Conservation (phyloP, 2,329 filamentous ascomycete genomes). For the Mycocentrospora acerina region DNA sequence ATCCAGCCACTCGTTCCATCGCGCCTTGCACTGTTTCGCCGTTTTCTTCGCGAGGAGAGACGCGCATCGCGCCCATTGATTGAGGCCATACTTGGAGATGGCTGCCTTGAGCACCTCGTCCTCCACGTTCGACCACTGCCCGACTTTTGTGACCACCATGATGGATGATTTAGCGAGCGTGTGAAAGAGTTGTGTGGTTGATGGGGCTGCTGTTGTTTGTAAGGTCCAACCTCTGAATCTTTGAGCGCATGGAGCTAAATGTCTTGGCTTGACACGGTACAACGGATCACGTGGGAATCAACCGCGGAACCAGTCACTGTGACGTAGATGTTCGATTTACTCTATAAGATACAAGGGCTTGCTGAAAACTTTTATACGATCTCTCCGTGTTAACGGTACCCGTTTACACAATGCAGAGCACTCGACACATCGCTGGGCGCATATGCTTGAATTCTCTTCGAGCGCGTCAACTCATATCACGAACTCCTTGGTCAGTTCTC, state of each 20-base stretch:
- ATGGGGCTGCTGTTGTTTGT: conserved; percentile 15
- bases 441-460: not conserved
- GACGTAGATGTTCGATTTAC: conserved; percentile 18
- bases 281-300: conserved; percentile 3
- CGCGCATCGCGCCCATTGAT: conserved; percentile 96
- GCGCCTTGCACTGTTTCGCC: conserved; percentile 97
- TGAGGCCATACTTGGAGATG: conserved; percentile 47
- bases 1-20: conserved; percentile 98
- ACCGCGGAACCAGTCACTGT: conserved; percentile 19
- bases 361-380: not conserved
- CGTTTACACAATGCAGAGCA: conserved; percentile 3
- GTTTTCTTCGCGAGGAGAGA: conserved; percentile 96
- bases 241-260: conserved; percentile 16
- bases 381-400: not conserved
- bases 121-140: conserved; percentile 71
- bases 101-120: conserved; percentile 94
- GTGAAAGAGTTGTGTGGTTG: conserved; percentile 8
- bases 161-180: conserved; percentile 9
- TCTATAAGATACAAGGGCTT: not conserved
- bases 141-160: conserved; percentile 68
- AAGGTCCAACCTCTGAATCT: conserved; percentile 19
- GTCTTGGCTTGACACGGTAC: conserved; percentile 23
- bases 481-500: not conserved
- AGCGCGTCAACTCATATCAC: not conserved
- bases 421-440: conserved; percentile 4